Conservation (phyloP, 306 rosid genomes). For the Crataegus laevigata region DNA sequence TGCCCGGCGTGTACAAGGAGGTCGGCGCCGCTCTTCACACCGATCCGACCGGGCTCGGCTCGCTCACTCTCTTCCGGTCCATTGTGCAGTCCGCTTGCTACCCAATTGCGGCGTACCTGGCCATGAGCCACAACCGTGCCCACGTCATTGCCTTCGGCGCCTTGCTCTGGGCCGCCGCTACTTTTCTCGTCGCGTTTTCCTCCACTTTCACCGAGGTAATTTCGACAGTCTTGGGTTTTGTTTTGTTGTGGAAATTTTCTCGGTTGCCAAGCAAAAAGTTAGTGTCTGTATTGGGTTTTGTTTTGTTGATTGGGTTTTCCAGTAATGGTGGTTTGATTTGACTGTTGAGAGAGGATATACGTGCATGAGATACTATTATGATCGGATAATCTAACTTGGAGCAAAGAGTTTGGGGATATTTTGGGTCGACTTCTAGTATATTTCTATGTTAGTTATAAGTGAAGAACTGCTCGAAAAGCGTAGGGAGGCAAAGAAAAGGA, state of each 20-base stretch:
- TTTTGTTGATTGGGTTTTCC: not conserved
- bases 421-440: not conserved
- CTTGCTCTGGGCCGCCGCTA: conserved; percentile 83
- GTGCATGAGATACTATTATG: not conserved
- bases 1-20: conserved; percentile 81
- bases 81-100: conserved; percentile 68
- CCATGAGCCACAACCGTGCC: conserved; percentile 68
- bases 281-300: not conserved
- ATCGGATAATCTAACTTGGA: not conserved
- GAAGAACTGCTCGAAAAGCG: not conserved
- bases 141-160: conserved; percentile 87
- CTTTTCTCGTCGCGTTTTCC: conserved; percentile 86
- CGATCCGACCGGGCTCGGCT: conserved; percentile 79
- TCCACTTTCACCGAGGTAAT: conserved; percentile 73
- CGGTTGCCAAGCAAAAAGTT: not conserved
- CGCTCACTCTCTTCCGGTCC: conserved; percentile 72
- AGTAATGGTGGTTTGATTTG: not conserved
- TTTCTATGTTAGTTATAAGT: not conserved
- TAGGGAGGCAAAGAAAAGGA: not conserved
- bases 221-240: not conserved
- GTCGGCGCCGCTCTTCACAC: conserved; percentile 85
- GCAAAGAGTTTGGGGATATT: not conserved
- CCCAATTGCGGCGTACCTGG: conserved; percentile 79
- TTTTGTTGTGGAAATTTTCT: not conserved
- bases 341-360: not conserved